These are phyloP conservation scores for Naganishia friedmannii DNA, from an alignment of 768 basidiomycete species.

Conservation along the genomic window DNA sequence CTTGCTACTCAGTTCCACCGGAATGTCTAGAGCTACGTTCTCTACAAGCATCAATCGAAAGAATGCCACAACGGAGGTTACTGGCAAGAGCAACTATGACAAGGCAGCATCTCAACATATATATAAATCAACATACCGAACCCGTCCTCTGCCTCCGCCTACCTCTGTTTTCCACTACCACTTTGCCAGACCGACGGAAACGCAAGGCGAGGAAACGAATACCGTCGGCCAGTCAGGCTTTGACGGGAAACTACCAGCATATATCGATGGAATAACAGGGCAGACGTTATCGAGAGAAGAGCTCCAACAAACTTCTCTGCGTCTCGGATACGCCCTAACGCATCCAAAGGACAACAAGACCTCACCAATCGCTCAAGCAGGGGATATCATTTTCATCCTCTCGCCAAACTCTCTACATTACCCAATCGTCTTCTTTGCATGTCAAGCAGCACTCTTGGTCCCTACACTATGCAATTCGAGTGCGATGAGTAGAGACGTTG, in stretches of 20 bases:
- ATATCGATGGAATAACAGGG: conserved; percentile 20
- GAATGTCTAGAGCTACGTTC: not conserved
- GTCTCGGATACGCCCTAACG: conserved; percentile 22
- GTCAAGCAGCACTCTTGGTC: conserved; percentile 64
- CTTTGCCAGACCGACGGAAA: not conserved
- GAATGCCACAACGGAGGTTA: not conserved
- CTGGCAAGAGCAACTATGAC: not conserved
- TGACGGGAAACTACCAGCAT: conserved; percentile 10
- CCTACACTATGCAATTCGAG: conserved; percentile 71
- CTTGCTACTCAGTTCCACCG: not conserved
- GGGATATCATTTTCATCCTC: conserved; percentile 62
- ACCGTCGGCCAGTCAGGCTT: not conserved
- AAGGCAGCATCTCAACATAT: not conserved
- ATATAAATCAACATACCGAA: conserved; percentile 14
- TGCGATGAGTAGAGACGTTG: conserved; percentile 67
- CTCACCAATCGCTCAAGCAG: conserved; percentile 53
- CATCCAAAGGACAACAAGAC: not conserved
- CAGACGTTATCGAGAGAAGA: conserved; percentile 7
- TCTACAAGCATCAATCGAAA: not conserved
- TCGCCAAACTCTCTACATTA: conserved; percentile 64
- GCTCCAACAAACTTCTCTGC: not conserved
- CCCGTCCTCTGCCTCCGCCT: conserved; percentile 23
- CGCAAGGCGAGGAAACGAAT: not conserved
- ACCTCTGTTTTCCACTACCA: conserved; percentile 32
- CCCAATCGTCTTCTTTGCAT: conserved; percentile 56